These are phyloP conservation scores for Penicillium rolfsii DNA, from an alignment of 2,329 filamentous ascomycete genomes.

Conservation along the genomic window DNA sequence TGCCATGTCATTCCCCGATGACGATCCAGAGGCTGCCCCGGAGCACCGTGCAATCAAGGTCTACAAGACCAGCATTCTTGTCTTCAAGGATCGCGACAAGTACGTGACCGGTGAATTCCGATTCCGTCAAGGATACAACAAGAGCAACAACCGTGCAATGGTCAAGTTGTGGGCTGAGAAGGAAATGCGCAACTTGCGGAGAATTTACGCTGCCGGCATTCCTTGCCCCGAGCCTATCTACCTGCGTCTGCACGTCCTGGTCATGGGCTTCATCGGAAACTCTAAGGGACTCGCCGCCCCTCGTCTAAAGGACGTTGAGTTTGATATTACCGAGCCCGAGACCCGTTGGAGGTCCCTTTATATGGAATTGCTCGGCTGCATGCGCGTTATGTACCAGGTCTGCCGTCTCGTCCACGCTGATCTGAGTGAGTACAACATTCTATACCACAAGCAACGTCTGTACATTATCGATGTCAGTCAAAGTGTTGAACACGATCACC, in stretches of 20 bases:
- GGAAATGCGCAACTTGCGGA: slow-evolving; percentile 89
- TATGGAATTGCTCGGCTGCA: slow-evolving; percentile 79
- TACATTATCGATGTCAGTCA: slow-evolving; percentile 98
- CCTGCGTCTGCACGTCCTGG: slow-evolving; percentile 89
- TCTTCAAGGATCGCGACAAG: slow-evolving; percentile 96
- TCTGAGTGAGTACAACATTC: slow-evolving; percentile 95
- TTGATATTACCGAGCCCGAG: slow-evolving; percentile 69
- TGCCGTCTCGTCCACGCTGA: slow-evolving; percentile 94
- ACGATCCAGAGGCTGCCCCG: slow-evolving; percentile 55
- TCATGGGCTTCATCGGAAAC: slow-evolving; percentile 92
- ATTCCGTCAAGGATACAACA: slow-evolving; percentile 88
- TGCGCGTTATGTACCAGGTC: slow-evolving; percentile 90
- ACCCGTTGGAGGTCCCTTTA: slow-evolving; percentile 79
- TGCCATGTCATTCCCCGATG: slow-evolving; percentile 66
- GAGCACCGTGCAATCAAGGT: slow-evolving; percentile 92
- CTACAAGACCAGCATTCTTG: slow-evolving; percentile 96
- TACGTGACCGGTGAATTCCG: slow-evolving; percentile 95
- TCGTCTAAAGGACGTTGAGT: slow-evolving; percentile 80
- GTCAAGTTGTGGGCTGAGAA: slow-evolving; percentile 99
- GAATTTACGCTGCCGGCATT: slow-evolving; percentile 81
- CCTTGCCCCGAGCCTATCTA: slow-evolving; percentile 87
- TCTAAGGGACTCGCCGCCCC: slow-evolving; percentile 85
- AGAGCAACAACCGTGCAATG: slow-evolving; percentile 94
- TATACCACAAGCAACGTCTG: slow-evolving; percentile 80
- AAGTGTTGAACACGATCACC: slow-evolving; percentile 95